phyloP scores from a whole-genome alignment of 139 green algal genomes.

The Tetradesmus lagerheimii region DNA sequence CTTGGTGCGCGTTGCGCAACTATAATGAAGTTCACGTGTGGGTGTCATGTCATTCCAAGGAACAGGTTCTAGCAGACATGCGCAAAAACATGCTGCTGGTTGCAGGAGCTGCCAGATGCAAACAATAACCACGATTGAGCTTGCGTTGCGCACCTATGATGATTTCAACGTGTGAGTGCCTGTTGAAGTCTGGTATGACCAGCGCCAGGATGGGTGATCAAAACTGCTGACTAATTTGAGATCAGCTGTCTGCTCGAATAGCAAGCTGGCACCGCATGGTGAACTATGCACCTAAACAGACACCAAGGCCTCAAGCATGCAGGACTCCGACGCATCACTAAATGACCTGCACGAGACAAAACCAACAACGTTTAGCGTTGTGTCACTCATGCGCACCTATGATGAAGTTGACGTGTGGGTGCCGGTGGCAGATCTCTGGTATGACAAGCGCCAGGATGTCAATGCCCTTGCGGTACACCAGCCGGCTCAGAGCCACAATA shows the following conservation, averaged over 20 bases:
- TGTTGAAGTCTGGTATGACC: constrained; percentile 82
- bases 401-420: constrained; percentile 82
- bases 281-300: too few species aligned
- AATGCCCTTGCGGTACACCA: constrained; percentile 97
- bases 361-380: too few species aligned
- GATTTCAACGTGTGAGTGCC: constrained; percentile 79
- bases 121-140: not conserved
- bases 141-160: constrained; percentile 66
- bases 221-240: too few species aligned
- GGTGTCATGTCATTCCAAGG: too few species aligned
- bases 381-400: constrained; percentile 64
- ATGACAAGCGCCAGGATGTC: constrained; percentile 93
- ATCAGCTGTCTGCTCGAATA: too few species aligned
- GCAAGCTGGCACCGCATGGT: too few species aligned
- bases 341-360: not conserved
- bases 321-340: too few species aligned
- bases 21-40: constrained; percentile 81
- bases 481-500: constrained; percentile 86
- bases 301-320: too few species aligned
- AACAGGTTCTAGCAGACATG: too few species aligned
- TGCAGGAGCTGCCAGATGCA: not conserved
- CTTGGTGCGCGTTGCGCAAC: constrained; percentile 74
- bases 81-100: constrained; percentile 62
- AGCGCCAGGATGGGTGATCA: constrained; percentile 89
- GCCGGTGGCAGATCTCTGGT: constrained; percentile 76